These are phyloP conservation scores for Sporothrix mexicana DNA, from an alignment of 2,329 filamentous ascomycete genomes.

Conservation along the genomic window DNA sequence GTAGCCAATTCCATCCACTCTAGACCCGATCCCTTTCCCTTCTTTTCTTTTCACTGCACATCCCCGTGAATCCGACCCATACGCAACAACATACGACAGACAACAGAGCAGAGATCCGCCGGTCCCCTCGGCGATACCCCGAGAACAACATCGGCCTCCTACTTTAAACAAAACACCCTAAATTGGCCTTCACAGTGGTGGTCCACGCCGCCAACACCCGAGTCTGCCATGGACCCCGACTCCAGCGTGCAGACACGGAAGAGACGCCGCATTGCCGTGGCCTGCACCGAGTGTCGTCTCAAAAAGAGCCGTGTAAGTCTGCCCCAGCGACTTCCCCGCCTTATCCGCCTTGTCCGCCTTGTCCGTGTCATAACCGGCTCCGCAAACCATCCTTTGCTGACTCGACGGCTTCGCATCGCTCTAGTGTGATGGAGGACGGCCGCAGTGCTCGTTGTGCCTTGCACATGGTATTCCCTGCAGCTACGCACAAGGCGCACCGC, in stretches of 20 bases:
- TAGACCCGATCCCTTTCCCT: too few relatives aligned
- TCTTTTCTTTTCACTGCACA: too few relatives aligned
- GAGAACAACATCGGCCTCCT: too few relatives aligned
- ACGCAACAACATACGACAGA: too few relatives aligned
- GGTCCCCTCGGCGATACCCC: too few relatives aligned
- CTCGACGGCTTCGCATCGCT: neutral
- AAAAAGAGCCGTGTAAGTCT: conserved; percentile 13
- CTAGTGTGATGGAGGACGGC: conserved; percentile 34
- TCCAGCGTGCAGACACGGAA: neutral
- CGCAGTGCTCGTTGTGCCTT: conserved; percentile 31
- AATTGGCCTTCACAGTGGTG: neutral
- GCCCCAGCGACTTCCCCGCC: neutral
- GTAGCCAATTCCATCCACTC: too few relatives aligned
- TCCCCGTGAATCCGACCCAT: too few relatives aligned
- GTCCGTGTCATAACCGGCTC: neutral
- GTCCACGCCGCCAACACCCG: neutral
- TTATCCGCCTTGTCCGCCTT: neutral
- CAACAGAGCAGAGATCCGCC: too few relatives aligned
- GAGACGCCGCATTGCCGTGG: conserved; percentile 12
- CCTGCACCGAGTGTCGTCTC: neutral
- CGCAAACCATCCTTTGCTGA: neutral
- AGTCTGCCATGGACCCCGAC: neutral
- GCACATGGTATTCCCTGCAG: neutral
- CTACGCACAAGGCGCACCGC: neutral
- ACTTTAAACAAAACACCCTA: too few relatives aligned